Conservation (phyloP, 2,329 filamentous ascomycete genomes). For the Erysiphe neolycopersici region DNA sequence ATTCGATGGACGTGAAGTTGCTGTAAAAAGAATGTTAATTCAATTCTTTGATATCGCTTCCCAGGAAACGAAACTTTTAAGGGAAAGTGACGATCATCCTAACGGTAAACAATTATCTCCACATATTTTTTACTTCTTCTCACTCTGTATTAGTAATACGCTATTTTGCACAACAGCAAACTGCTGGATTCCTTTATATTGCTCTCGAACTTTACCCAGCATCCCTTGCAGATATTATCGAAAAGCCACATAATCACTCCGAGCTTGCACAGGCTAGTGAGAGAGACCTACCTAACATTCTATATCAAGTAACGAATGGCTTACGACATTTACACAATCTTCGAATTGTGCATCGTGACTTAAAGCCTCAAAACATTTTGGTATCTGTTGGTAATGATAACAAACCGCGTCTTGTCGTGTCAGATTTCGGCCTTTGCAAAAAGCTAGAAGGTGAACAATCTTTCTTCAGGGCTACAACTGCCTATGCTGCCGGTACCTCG, state of each 20-base stretch:
- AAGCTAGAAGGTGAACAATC: conserved; percentile 86
- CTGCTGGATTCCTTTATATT: conserved; percentile 82
- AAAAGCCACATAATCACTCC: conserved; percentile 40
- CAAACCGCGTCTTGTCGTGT: conserved; percentile 68
- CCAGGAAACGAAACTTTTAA: conserved; percentile 69
- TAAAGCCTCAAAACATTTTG: conserved; percentile 94
- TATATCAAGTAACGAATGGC: conserved; percentile 76
- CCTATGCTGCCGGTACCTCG: conserved; percentile 74
- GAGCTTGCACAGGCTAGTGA: conserved; percentile 47
- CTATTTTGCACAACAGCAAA: conserved; percentile 79
- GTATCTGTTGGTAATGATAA: conserved; percentile 47
- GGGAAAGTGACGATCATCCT: conserved; percentile 84
- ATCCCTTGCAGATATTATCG: conserved; percentile 73
- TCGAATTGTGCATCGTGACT: conserved; percentile 84
- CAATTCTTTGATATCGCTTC: conserved; percentile 91
- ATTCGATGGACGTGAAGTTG: conserved; percentile 78
- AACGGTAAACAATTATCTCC: conserved; percentile 28
- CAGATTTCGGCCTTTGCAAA: conserved; percentile 93
- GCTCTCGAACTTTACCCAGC: conserved; percentile 84
- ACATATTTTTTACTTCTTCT: conserved; percentile 2
- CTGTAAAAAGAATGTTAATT: conserved; percentile 88
- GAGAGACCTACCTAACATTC: conserved; percentile 47
- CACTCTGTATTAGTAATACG: conserved; percentile 41
- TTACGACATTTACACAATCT: conserved; percentile 72
- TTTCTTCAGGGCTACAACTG: conserved; percentile 81